Conservation (phyloP, 805 yeast genomes). For the Komagataella pastoris region DNA sequence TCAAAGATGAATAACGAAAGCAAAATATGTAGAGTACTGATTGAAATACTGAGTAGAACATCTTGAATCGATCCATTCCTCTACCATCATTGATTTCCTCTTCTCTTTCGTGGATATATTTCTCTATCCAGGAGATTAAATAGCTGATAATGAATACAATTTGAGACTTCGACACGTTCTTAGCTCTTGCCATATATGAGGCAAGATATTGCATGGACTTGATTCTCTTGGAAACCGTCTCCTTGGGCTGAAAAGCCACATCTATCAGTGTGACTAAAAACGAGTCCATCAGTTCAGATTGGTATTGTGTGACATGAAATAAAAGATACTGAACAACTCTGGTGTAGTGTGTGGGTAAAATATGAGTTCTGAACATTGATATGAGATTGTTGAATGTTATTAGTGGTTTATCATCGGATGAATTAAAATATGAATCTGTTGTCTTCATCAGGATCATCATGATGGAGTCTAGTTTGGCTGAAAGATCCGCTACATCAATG, state of each 20-base stretch:
- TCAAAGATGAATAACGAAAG: conserved; percentile 59
- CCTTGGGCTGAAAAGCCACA: conserved; percentile 59
- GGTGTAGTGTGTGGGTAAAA: conserved; percentile 87
- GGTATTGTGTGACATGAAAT: conserved; percentile 71
- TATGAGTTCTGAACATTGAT: conserved; percentile 66
- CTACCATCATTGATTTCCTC: conserved; percentile 54
- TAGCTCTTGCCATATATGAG: conserved; percentile 82
- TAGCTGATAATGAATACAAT: conserved; percentile 73
- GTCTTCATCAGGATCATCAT: conserved; percentile 48
- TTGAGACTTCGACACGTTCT: conserved; percentile 55
- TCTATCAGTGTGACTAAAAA: conserved; percentile 74
- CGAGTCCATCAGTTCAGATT: conserved; percentile 74
- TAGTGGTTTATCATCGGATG: conserved; percentile 15
- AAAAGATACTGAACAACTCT: conserved; percentile 75
- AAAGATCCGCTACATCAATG: conserved; percentile 37
- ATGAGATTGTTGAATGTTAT: conserved; percentile 59
- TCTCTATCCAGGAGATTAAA: conserved; percentile 70
- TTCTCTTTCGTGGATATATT: conserved; percentile 77
- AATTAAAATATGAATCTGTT: conserved; percentile 14
- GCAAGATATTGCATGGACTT: conserved; percentile 89
- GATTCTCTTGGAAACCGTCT: conserved; percentile 60
- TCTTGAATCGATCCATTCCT: conserved; percentile 85
- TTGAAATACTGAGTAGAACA: conserved; percentile 86
- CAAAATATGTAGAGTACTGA: conserved; percentile 86
- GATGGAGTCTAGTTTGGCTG: conserved; percentile 61